Evolutionary conservation across 1,139 yeast species (phyloP).

Genomic region (Arxiozyma slooffiae): DNA sequence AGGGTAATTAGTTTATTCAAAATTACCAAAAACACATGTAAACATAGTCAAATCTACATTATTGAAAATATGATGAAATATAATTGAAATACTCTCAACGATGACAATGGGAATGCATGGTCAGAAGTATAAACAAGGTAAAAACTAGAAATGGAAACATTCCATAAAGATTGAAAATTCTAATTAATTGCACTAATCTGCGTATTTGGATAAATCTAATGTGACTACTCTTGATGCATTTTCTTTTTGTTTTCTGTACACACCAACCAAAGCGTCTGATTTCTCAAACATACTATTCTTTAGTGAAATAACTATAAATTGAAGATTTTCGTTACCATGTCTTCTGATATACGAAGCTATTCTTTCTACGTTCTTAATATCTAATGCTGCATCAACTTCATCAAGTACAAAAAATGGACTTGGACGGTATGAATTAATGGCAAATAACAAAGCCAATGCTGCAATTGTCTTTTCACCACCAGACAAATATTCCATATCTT

Average conservation of each 20-base stretch:
- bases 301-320: conserved; percentile 86
- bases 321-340: conserved; percentile 72
- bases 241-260: conserved; percentile 72
- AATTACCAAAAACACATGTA: not conserved
- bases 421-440: conserved; percentile 84
- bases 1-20: too few relatives aligned
- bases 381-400: conserved; percentile 96
- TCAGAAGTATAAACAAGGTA: not conserved
- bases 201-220: conserved; percentile 58
- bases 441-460: conserved; percentile 83
- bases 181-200: conserved; percentile 23
- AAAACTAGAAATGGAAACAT: not conserved
- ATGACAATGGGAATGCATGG: not conserved
- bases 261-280: conserved; percentile 88
- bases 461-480: conserved; percentile 98
- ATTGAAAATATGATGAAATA: too few relatives aligned
- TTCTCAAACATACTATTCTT: conserved; percentile 80
- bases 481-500: conserved; percentile 85
- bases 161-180: not conserved
- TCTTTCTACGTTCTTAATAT: conserved; percentile 73
- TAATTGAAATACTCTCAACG: not conserved
- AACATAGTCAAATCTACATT: not conserved
- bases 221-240: conserved; percentile 73
- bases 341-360: conserved; percentile 75
- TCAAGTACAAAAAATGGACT: conserved; percentile 94